Conservation (phyloP, 1,284 basidiomycete genomes). For the Puccinia hordei region DNA sequence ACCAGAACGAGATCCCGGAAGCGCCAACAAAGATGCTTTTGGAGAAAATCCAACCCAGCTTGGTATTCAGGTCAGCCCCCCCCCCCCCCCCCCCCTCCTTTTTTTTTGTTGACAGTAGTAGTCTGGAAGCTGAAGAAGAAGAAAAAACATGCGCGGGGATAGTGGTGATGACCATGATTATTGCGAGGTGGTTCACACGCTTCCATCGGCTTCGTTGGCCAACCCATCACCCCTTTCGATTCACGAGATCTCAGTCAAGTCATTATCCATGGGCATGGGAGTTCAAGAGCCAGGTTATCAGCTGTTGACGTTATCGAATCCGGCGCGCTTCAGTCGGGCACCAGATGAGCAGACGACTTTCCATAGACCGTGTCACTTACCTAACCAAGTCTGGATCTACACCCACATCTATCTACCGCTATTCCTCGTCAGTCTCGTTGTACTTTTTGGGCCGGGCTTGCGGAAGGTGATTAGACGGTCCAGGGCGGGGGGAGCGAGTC, state of each 20-base stretch:
- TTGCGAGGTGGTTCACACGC: slow-evolving; percentile 71
- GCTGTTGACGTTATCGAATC: slow-evolving; percentile 68
- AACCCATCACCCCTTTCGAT: slow-evolving; percentile 57
- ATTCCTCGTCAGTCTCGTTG: slow-evolving; percentile 61
- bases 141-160: slow-evolving; percentile 27
- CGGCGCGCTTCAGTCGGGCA: slow-evolving; percentile 61
- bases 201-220: slow-evolving; percentile 45
- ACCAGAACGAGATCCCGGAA: slow-evolving; percentile 75
- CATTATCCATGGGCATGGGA: slow-evolving; percentile 77
- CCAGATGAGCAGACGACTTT: slow-evolving; percentile 60
- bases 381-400: slow-evolving; percentile 70
- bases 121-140: not conserved
- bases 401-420: slow-evolving; percentile 66
- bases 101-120: too few relatives aligned
- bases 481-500: not conserved
- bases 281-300: slow-evolving; percentile 80
- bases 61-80: slow-evolving; percentile 70
- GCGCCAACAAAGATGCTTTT: slow-evolving; percentile 73
- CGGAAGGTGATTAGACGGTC: not conserved
- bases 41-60: slow-evolving; percentile 67
- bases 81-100: too few relatives aligned
- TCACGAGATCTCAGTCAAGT: slow-evolving; percentile 76
- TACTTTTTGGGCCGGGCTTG: slow-evolving; percentile 56
- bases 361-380: slow-evolving; percentile 69
- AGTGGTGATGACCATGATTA: slow-evolving; percentile 88